A percentile compares a stretch with the other conserved stretches of the same genome.
Conservation (phyloP, 345 rosid genomes). For the Brassica incana region DNA sequence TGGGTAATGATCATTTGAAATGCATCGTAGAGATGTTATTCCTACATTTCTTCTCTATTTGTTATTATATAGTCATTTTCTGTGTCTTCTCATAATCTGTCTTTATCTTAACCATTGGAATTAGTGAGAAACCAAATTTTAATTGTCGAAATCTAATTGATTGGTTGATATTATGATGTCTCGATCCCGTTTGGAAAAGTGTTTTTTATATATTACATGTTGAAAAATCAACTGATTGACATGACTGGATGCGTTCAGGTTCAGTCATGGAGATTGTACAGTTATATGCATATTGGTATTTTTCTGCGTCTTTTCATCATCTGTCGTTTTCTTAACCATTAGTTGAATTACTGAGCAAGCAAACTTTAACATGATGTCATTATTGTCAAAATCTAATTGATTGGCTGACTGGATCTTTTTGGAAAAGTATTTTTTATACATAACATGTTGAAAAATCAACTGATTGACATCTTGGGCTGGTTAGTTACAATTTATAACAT, state of each 20-base stretch:
- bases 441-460: not conserved
- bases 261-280: not conserved
- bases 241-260: not conserved
- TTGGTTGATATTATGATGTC: too few relatives aligned
- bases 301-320: not conserved
- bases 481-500: not conserved
- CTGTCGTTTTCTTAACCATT: not conserved
- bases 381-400: not conserved
- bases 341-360: not conserved
- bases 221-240: not conserved
- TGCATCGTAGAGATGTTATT: too few relatives aligned
- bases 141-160: not conserved
- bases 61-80: too few relatives aligned
- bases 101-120: too few relatives aligned
- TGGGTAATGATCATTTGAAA: too few relatives aligned
- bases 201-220: not conserved
- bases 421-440: not conserved
- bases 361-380: not conserved
- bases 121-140: too few relatives aligned
- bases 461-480: not conserved
- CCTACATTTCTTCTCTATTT: too few relatives aligned
- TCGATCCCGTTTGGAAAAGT: too few relatives aligned
- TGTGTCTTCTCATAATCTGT: too few relatives aligned
- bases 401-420: not conserved
- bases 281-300: not conserved